Conservation (phyloP, 2,329 filamentous ascomycete species). For the Venturia asperata region DNA sequence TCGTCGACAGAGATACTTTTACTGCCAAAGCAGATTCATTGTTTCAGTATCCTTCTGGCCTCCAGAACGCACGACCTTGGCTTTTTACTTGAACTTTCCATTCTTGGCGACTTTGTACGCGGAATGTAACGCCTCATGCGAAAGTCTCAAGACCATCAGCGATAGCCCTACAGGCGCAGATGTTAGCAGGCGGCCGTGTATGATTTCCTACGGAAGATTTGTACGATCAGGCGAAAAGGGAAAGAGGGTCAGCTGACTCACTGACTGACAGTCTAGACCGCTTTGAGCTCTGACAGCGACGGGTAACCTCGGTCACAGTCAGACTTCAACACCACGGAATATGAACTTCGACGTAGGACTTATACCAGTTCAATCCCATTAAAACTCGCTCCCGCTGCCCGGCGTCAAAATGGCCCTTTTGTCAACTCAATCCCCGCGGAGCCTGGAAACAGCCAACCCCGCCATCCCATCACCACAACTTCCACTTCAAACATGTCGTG, state of each 20-base stretch:
- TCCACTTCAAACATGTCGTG: constrained; percentile 13
- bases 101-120: too few species aligned
- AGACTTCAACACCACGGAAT: constrained; percentile 1
- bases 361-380: not conserved
- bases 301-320: not conserved
- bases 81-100: too few species aligned
- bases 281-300: not conserved
- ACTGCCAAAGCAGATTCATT: too few species aligned
- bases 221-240: not conserved
- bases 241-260: not conserved
- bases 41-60: too few species aligned
- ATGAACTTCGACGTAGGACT: constrained; percentile 3
- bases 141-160: too few species aligned
- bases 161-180: too few species aligned
- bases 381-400: not conserved
- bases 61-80: too few species aligned
- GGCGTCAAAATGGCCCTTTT: not conserved
- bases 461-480: not conserved
- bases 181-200: too few species aligned
- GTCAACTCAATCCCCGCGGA: not conserved
- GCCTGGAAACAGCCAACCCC: not conserved
- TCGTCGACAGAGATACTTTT: too few species aligned
- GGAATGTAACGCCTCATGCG: too few species aligned
- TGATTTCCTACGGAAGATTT: too few species aligned
- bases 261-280: not conserved